Base-by-base conservation (phyloP, 441 rosid genomes). In the Populus tomentosa region DNA sequence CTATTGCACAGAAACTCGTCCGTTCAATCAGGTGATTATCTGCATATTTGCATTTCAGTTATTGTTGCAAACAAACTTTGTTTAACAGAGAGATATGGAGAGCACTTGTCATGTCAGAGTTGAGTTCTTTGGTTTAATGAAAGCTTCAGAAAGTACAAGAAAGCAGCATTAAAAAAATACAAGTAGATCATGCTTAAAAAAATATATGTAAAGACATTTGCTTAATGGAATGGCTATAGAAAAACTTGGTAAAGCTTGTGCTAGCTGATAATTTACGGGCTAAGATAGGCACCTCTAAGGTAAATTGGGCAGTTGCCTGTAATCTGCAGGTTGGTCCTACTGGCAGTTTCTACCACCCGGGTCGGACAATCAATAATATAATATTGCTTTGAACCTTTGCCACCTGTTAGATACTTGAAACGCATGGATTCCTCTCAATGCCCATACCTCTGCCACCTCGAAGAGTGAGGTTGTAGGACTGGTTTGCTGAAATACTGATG, bases 1-100 rank as follows among this genome's bases (percentile, higher is more conserved):
- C 36, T 92, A 86, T 86, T 95, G 98, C 89, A 91, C 99, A 20
- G 99, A 95, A 90, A 95, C 99, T 33, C 98, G 97, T 71, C 99
- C 99, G 18, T 93, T 93, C 81, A 95, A 95, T 84, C 97, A 93
- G 89, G 98, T 93, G 75, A 84, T 80, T 38, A 10, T 10, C 6
- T 30, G 23, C 63, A 1, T 63, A 26, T 59, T 33, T 50, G 10
- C 71, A 40, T 68, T 26, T 4, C 10, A 20, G 3, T 46, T 61
- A 68, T 5, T 36, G 23, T 67, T 11, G 21, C 23, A n/a, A 71
- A 63, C 18, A 9, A 71, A 42, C 10, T 63, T 30, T 21, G 67
- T 61, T 33, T 4, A n/a, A 68, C 24, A 33, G 20, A 68, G 74
- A 13, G 59, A 13, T 14, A 13, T 46, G 16, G 56, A 11, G 20